These are phyloP conservation scores for Auriscalpium microsporum DNA, from an alignment of 768 basidiomycete species.

Conservation along the genomic window DNA sequence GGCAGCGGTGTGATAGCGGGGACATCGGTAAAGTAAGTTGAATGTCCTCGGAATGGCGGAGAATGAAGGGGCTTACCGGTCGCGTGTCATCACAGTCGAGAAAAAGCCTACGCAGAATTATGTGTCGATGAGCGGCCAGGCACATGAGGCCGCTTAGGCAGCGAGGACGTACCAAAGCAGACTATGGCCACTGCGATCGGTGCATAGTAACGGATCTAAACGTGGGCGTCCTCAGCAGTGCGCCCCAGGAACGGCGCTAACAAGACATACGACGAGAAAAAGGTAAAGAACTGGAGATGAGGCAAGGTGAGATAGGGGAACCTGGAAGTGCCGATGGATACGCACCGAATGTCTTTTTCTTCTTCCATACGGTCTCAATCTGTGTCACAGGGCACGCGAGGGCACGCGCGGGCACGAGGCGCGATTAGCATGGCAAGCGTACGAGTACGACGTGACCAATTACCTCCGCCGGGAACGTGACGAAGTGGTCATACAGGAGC, in stretches of 20 bases:
- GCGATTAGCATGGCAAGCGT: background rate
- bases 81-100: slow-evolving; percentile 12
- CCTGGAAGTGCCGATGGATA: background rate
- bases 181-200: slow-evolving; percentile 7
- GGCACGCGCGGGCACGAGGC: background rate
- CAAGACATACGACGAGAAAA: slow-evolving; percentile 6
- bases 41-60: too few species aligned
- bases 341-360: slow-evolving; percentile 13
- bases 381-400: background rate
- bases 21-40: background rate
- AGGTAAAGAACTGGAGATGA: slow-evolving; percentile 7
- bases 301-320: background rate
- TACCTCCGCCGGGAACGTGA: slow-evolving; percentile 11
- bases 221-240: background rate
- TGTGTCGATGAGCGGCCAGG: background rate
- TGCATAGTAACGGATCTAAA: slow-evolving; percentile 12
- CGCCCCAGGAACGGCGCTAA: background rate
- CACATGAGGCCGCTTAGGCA: background rate
- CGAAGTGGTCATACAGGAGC: slow-evolving; percentile 11
- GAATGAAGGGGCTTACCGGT: slow-evolving; percentile 5
- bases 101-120: slow-evolving; percentile 2
- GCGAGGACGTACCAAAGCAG: slow-evolving; percentile 4
- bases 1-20: background rate
- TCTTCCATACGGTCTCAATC: slow-evolving; percentile 15
- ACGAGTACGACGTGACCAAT: background rate